Base-by-base conservation (phyloP, 2,329 filamentous ascomycete species). In the Penicillium olsonii region DNA sequence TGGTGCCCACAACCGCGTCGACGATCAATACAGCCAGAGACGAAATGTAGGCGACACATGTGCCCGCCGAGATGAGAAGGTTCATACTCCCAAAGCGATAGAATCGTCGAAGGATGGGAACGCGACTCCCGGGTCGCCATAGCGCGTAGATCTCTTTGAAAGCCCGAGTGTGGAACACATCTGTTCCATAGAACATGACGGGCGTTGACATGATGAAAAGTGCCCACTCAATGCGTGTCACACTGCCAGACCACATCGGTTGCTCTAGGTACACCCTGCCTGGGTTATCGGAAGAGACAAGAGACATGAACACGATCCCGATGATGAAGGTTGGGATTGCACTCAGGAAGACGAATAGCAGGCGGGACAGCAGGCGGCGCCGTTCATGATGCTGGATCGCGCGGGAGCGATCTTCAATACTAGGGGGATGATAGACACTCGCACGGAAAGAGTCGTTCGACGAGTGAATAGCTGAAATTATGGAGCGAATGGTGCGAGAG, bases 11-110 rank as follows among this genome's bases (percentile, higher is more conserved):
- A 26, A 68, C 70, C 3, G 73, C 70, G 45, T 72, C 82, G 6
- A 84, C 82, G 43, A 90, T 85, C 66, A 96, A 79, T 56, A 95
- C 85, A 14, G 84, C 87, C 19, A 95, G 74, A 0, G 90, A 95
- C 0, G 90, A 86, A 54, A 95, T 76, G 67, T 95, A 96, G 1
- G 92, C 92, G 52, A 96, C 90, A 2, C 84, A 87, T 0, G 92
- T 95, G 5, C 91, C 92, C 2, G 95, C 79, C 7, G 88, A 94
- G 71, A 96, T 92, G 52, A 96, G 80, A 75, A 95, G 87, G 66
- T 95, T 95, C 92, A 96, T 96, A 74, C 91, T 96, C 8, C 92
- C 92, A 63, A 96, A 96, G n/a, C 88, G 85, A 68, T 91, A 90
- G 64, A 96, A 92, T 12, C 92, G 80, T 59, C 87, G 82, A 14